Conservation (phyloP, 257 asterid genomes). For the Verbena officinalis region DNA sequence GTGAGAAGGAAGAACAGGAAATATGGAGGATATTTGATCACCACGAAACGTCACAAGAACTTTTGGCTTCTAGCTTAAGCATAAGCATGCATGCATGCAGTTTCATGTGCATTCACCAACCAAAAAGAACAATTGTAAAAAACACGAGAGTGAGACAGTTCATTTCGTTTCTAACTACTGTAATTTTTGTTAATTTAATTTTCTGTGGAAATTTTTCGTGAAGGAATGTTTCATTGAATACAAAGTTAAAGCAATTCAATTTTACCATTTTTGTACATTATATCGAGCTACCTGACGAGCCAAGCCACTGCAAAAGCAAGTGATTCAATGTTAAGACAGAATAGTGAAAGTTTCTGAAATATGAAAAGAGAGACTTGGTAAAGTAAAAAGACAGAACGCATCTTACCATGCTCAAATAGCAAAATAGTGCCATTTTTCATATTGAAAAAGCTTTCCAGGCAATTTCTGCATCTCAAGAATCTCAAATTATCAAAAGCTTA, state of each 20-base stretch:
- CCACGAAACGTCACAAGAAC: slow-evolving; percentile 89
- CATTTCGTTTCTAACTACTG: not conserved
- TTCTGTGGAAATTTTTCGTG: not conserved
- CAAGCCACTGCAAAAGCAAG: not conserved
- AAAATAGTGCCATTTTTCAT: not conserved
- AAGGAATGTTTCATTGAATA: not conserved
- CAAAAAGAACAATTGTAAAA: slow-evolving; percentile 5
- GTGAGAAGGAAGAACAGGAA: slow-evolving; percentile 76
- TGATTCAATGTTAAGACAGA: not conserved
- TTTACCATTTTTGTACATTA: not conserved
- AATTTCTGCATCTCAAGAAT: not conserved
- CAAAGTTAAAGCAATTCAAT: not conserved
- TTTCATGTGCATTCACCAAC: not conserved
- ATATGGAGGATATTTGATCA: slow-evolving; percentile 84
- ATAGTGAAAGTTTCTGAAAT: not conserved
- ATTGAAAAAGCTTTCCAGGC: not conserved
- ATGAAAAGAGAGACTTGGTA: too few species aligned
- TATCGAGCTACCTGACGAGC: not conserved
- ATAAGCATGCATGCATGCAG: not conserved
- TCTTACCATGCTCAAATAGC: not conserved
- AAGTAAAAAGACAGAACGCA: too few species aligned
- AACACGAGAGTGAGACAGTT: not conserved
- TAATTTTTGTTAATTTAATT: not conserved
- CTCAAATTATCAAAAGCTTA: not conserved
- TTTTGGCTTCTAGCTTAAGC: slow-evolving; percentile 90